Evolutionary conservation across 2,329 filamentous ascomycete genomes (phyloP), one percentile per base, ranked within the genome.

Genomic region (Fusarium pilosicola): DNA sequence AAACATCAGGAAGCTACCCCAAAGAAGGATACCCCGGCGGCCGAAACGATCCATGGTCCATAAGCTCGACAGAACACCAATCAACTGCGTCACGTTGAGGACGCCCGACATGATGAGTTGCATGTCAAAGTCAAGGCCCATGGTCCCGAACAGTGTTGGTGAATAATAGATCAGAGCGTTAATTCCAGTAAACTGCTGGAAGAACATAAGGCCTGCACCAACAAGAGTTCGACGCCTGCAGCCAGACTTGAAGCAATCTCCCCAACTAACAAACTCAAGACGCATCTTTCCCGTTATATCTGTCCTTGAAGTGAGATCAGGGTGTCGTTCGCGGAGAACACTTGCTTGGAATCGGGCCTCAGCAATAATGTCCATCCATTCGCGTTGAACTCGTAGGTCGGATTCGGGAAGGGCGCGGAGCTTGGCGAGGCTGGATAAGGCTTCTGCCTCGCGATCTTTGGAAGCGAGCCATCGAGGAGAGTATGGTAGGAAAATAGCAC

Each of bases 101-200:
- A 81, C 79, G 18, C 79, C 79, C 10, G 79, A 80, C 76, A 80
- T 79, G 45, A 80, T 77, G 34, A 81, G 76, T 48, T 79, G 74
- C 76, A 80, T 80, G 45, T 80, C 76, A 28, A 68, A 72, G 55
- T 77, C 70, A 10, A 90, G 81, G 22, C 89, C 89, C 55, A 90
- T 83, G 67, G 86, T 84, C 1, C 75, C 82, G 81, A 91, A 91
- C 63, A 91, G 89, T 39, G 86, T 85, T 0, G 89, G 89, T 0
- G 87, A 86, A 71, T 90, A 90, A 80, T 89, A 90, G 75, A 89
- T 86, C 42, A 88, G 83, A 3, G 84, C 83, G 62, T 85, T 85
- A 22, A 83, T 80, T 6, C 78, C 78, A 24, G 71, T 69, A 34
- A 79, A 77, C 60, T 79, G 87, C 63, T 90, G 88, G 77, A 90